Evolutionary conservation across 1,284 basidiomycete genomes (phyloP).

Genomic region (Melampsora americana): DNA sequence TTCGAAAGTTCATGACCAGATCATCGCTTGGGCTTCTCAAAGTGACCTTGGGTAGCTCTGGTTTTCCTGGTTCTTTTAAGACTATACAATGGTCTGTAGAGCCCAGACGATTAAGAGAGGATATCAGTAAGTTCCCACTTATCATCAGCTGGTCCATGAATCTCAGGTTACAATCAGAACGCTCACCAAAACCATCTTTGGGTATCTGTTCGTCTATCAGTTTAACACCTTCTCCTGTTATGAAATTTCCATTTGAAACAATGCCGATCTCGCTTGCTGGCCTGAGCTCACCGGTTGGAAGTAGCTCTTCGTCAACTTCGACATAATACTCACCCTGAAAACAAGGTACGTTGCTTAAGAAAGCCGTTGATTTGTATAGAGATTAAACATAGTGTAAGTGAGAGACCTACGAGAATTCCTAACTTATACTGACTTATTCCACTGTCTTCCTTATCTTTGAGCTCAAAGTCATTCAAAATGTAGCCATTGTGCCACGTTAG

Average conservation of each 20-base stretch:
- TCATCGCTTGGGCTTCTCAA: conserved; percentile 27
- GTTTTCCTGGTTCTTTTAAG: conserved; percentile 8
- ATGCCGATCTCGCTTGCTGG: conserved; percentile 8
- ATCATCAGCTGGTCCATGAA: neutral
- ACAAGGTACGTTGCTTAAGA: neutral
- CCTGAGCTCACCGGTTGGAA: conserved; percentile 30
- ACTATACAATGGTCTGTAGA: conserved; percentile 34
- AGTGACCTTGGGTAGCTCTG: conserved; percentile 10
- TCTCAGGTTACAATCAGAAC: neutral
- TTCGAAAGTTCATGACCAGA: conserved; percentile 21
- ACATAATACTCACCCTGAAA: conserved; percentile 26
- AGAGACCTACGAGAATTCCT: conserved; percentile 29
- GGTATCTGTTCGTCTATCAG: conserved; percentile 20
- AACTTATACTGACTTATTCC: conserved; percentile 29
- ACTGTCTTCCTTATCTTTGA: neutral
- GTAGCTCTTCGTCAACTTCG: neutral
- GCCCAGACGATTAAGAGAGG: too few relatives aligned
- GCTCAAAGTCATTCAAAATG: conserved; percentile 17
- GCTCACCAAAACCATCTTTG: conserved; percentile 20
- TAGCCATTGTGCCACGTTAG: conserved; percentile 41
- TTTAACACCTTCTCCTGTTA: neutral
- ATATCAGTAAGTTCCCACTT: neutral
- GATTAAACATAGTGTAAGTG: neutral
- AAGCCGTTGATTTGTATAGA: neutral
- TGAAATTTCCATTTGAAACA: conserved; percentile 12